A percentile compares a stretch with the other conserved stretches of the same genome.
These are phyloP conservation scores for Erythrophleum fordii DNA, from an alignment of 306 rosid species.

Conservation along the genomic window DNA sequence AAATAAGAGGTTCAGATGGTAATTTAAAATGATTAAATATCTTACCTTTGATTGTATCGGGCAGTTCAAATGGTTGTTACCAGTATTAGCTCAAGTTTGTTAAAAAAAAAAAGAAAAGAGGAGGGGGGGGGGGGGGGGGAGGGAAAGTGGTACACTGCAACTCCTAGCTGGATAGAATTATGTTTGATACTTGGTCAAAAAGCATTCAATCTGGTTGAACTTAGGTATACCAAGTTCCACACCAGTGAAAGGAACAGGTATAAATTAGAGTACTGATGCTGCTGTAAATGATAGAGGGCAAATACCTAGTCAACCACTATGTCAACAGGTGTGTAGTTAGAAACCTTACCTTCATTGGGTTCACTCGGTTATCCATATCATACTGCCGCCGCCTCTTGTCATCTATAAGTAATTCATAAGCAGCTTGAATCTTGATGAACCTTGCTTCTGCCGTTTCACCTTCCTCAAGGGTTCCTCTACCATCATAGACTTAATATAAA, in stretches of 20 bases:
- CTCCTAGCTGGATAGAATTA: neutral
- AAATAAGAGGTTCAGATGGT: neutral
- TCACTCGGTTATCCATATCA: conserved; percentile 83
- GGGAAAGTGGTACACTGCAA: neutral
- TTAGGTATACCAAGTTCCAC: neutral
- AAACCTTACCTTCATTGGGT: conserved; percentile 88
- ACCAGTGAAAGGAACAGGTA: neutral
- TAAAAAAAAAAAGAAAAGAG: neutral
- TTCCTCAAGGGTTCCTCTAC: conserved; percentile 90
- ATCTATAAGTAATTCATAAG: conserved; percentile 86
- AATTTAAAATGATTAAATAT: neutral
- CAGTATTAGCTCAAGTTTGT: neutral
- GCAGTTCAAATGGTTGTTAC: too few species aligned
- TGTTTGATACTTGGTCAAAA: neutral
- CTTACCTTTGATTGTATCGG: neutral
- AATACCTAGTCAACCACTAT: conserved; percentile 5
- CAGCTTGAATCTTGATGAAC: conserved; percentile 97
- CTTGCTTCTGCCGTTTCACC: conserved; percentile 96
- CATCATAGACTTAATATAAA: conserved; percentile 66
- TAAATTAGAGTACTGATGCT: neutral
- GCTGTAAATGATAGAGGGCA: neutral
- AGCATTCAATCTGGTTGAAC: neutral
- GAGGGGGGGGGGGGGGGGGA: too few species aligned
- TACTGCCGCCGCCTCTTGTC: conserved; percentile 67
- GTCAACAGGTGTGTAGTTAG: neutral